Percentiles rank a stretch among this genome's conserved stretches.
These are phyloP conservation scores for Alisma plantagoaquatica DNA, from an alignment of 106 monocot genomes.

Conservation along the genomic window DNA sequence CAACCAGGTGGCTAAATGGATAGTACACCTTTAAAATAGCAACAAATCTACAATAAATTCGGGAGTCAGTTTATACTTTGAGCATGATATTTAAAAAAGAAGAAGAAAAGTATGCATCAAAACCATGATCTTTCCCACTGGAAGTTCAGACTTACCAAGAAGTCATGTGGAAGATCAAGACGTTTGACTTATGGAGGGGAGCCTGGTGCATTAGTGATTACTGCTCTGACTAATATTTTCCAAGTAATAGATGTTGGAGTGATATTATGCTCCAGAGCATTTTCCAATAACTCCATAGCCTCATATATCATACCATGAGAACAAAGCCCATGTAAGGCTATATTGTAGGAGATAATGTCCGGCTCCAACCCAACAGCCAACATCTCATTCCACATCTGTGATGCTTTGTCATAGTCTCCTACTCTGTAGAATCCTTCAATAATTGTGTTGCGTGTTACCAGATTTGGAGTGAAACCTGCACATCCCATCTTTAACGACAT, in stretches of 20 bases:
- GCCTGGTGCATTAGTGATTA: constrained; percentile 5
- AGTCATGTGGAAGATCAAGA: background rate
- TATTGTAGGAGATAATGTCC: constrained; percentile 92
- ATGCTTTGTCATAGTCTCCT: constrained; percentile 51
- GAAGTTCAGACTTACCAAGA: too few species aligned
- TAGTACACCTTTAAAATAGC: too few species aligned
- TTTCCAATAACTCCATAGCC: constrained; percentile 48
- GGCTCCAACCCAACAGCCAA: constrained; percentile 50
- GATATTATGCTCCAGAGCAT: constrained; percentile 33
- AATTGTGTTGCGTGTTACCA: constrained; percentile 75
- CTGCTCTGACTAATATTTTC: constrained; percentile 67
- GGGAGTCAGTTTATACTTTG: too few species aligned
- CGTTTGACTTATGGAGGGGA: background rate
- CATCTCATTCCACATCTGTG: constrained; percentile 58
- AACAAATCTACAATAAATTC: too few species aligned
- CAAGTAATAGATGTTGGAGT: constrained; percentile 64
- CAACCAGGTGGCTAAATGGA: too few species aligned
- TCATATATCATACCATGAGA: constrained; percentile 40
- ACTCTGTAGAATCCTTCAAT: constrained; percentile 64
- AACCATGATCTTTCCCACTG: too few species aligned
- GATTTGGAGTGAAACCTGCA: constrained; percentile 42
- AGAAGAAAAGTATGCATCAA: too few species aligned
- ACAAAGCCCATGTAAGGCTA: constrained; percentile 68
- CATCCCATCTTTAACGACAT: constrained; percentile 47
- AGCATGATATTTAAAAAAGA: too few species aligned